Evolutionary conservation across 345 rosid species (phyloP), one percentile per base, ranked within the genome.

Genomic region (Brassica carinata): DNA sequence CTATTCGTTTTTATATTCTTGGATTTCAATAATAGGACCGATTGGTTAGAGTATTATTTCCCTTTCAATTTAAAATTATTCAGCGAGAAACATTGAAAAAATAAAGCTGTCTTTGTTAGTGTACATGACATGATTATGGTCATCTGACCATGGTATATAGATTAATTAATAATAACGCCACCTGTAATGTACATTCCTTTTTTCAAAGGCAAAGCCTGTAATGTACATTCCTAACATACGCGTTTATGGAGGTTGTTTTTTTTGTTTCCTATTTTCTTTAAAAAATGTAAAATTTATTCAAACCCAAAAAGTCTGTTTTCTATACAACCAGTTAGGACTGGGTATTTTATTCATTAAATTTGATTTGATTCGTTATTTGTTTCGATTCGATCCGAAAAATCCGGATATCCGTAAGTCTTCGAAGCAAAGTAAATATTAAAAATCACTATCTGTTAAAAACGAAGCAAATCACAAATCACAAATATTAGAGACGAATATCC

Each of bases 241-340:
- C 81, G 76, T 19, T 64, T 71, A 18, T 48, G 17, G 57, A 48
- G 57, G 72, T 57, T 79, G 72, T 66, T 8, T 76, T 38, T 62
- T 23, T 57, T 67, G 0, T 57, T 58, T 79, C 1, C 26, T 63
- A 10, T 64, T 34, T 34, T 33, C n/a, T 23, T 23, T 23, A 23
- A 23, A 23, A 23, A 23, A 23, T 23, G 26, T 23, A 23, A 23
- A 18, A 14, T 18, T 53, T 45, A 40, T 45, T n/a, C 27, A 70
- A 27, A 4, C 29, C 4, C 23, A 69, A 69, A 48, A 3, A n/a
- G n/a, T 5, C 7, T 53, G 26, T 23, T 23, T 23, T 23, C 26
- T 23, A 23, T 23, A 23, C 26, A 23, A 23, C 26, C 26, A 23
- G 26, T 23, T 23, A 23, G 26, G 26, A 23, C 26, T 23, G 26